Conservation (phyloP, 352 stramenopile genomes). For the Phytophthora sp. region DNA sequence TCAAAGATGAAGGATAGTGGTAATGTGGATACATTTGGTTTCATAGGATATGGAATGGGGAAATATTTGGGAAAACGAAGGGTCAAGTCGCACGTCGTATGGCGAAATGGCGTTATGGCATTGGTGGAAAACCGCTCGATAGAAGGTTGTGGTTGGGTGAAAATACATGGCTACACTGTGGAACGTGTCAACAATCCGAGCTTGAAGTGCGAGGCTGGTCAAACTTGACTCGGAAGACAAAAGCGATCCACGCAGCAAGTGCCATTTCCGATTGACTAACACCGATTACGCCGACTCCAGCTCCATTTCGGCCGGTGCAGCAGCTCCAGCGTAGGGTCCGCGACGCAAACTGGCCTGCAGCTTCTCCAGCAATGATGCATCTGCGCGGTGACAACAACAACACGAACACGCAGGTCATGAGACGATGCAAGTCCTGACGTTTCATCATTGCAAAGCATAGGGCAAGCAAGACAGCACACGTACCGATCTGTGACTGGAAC, state of each 20-base stretch:
- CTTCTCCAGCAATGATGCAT: slow-evolving; percentile 60
- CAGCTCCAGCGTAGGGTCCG: slow-evolving; percentile 69
- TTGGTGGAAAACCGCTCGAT: slow-evolving; percentile 2
- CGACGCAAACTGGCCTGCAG: slow-evolving; percentile 57
- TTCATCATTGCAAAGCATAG: slow-evolving; percentile 8
- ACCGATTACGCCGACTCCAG: slow-evolving; percentile 74
- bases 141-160: slow-evolving; percentile 6
- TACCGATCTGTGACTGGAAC: slow-evolving; percentile 65
- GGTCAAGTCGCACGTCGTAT: background rate
- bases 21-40: background rate
- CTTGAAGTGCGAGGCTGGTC: too few relatives aligned
- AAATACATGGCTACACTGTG: slow-evolving; percentile 6
- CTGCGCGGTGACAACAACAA: slow-evolving; percentile 44
- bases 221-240: too few relatives aligned
- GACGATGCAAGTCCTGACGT: slow-evolving; percentile 2
- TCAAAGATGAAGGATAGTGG: background rate
- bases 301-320: slow-evolving; percentile 50
- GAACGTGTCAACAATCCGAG: too few relatives aligned
- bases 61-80: too few relatives aligned
- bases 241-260: too few relatives aligned
- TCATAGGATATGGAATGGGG: background rate
- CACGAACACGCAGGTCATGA: slow-evolving; percentile 25
- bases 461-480: slow-evolving; percentile 21
- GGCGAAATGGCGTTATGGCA: slow-evolving; percentile 1
- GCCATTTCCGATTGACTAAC: too few relatives aligned